phyloP scores from a whole-genome alignment of 805 yeast genomes.

The Saccharomycopsis fodiens region DNA sequence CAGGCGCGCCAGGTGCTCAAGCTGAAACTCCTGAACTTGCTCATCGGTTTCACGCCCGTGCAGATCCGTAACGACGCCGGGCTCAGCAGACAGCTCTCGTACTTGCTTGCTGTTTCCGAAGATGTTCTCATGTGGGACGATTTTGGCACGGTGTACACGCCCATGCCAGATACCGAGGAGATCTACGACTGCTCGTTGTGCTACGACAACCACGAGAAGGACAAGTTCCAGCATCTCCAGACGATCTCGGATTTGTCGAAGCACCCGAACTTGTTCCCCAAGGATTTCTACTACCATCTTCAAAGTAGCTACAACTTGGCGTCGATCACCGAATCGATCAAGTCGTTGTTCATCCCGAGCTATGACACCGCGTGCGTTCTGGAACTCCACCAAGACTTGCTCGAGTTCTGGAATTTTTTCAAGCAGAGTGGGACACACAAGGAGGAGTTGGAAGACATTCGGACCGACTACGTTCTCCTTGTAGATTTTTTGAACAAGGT shows the following conservation, averaged over 20 bases:
- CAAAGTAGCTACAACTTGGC: conserved; percentile 4
- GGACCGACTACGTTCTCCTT: neutral
- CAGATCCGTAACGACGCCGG: neutral
- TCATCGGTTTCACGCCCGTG: neutral
- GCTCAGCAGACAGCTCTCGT: neutral
- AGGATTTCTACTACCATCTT: neutral
- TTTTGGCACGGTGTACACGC: neutral
- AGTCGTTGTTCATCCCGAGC: conserved; percentile 5
- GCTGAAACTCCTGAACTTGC: neutral
- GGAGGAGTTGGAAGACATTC: conserved; percentile 1
- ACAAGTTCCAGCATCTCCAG: neutral
- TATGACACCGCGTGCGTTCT: conserved; percentile 1
- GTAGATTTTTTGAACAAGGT: conserved; percentile 1
- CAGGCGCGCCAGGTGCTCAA: neutral
- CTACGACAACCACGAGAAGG: neutral
- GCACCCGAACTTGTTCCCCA: neutral
- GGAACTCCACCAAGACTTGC: conserved; percentile 9
- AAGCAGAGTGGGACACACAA: neutral
- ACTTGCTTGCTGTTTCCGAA: neutral
- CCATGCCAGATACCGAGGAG: neutral
- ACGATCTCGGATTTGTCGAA: conserved; percentile 1
- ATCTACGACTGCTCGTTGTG: neutral
- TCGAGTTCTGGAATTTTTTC: conserved; percentile 6
- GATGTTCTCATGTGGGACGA: neutral
- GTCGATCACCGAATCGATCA: conserved; percentile 10